phyloP scores from a whole-genome alignment of 176 grass and related monocot genomes.

The Hsuehochloa calcarea region DNA sequence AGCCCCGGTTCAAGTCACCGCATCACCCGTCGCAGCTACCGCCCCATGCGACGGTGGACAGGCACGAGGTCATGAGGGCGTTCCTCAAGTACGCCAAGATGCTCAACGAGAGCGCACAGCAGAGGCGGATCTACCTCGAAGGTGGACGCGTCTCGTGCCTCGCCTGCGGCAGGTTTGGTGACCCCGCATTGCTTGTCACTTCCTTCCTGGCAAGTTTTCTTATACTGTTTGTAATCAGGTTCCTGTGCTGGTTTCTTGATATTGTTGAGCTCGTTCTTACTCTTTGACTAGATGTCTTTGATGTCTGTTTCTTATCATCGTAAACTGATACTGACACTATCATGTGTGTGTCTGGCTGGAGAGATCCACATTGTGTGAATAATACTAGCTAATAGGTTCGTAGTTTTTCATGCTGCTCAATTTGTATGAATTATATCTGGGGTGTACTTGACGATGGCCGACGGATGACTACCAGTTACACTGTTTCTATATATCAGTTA shows the following conservation, averaged over 20 bases:
- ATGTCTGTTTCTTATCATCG: not conserved
- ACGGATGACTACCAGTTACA: not conserved
- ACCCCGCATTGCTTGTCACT: slow-evolving; percentile 26
- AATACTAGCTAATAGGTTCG: not conserved
- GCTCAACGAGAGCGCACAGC: slow-evolving; percentile 55
- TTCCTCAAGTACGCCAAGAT: slow-evolving; percentile 86
- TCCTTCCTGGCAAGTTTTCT: slow-evolving; percentile 46
- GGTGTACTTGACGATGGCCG: not conserved
- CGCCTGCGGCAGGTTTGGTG: slow-evolving; percentile 89
- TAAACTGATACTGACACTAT: slow-evolving; percentile 6
- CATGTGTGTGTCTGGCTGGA: slow-evolving; percentile 13
- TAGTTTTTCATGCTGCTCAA: not conserved
- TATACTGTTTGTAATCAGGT: slow-evolving; percentile 38
- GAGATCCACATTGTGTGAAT: not conserved
- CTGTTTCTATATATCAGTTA: slow-evolving; percentile 6
- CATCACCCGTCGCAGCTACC: slow-evolving; percentile 11
- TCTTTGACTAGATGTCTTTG: slow-evolving; percentile 17
- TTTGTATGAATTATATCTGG: not conserved
- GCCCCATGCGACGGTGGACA: slow-evolving; percentile 36
- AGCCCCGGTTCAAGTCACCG: slow-evolving; percentile 43
- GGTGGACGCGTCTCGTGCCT: slow-evolving; percentile 65
- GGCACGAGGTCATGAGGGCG: slow-evolving; percentile 49
- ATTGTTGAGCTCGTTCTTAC: slow-evolving; percentile 35
- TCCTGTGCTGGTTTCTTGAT: slow-evolving; percentile 38
- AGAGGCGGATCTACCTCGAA: slow-evolving; percentile 72